Evolutionary conservation across 1,284 basidiomycete genomes (phyloP).

Genomic region (Pascua sp.): DNA sequence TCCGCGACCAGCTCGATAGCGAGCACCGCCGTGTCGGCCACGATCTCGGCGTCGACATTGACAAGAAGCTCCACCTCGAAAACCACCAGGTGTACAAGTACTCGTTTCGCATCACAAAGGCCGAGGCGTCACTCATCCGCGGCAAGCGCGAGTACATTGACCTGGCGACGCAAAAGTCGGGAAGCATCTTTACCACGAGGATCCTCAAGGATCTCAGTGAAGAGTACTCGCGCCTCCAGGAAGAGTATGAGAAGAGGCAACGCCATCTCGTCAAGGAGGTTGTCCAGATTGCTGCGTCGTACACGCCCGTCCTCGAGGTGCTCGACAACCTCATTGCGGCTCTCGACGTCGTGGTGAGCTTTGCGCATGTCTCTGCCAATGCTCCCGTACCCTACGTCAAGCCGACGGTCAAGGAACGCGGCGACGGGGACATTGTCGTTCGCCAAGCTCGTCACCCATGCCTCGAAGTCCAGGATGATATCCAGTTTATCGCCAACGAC

Average conservation of each 20-base stretch:
- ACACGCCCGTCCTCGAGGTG: constrained; percentile 84
- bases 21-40: constrained; percentile 73
- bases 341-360: constrained; percentile 86
- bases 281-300: constrained; percentile 87
- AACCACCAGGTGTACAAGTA: constrained; percentile 89
- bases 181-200: constrained; percentile 87
- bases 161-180: constrained; percentile 79
- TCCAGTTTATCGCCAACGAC: constrained; percentile 94
- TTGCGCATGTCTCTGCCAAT: constrained; percentile 83
- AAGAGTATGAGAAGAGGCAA: constrained; percentile 72
- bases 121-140: constrained; percentile 72
- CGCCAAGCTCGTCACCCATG: constrained; percentile 90
- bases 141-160: constrained; percentile 75
- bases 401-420: constrained; percentile 56
- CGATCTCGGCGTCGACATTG: constrained; percentile 78
- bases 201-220: constrained; percentile 68
- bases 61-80: constrained; percentile 96
- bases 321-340: constrained; percentile 84
- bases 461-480: constrained; percentile 91
- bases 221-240: constrained; percentile 67
- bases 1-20: constrained; percentile 75
- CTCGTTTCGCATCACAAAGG: constrained; percentile 89
- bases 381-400: constrained; percentile 85
- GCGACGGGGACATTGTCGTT: constrained; percentile 71
- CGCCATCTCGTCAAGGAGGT: constrained; percentile 86